These are phyloP conservation scores for Leccinum fibrillosum DNA, from an alignment of 768 basidiomycete species.

Conservation along the genomic window DNA sequence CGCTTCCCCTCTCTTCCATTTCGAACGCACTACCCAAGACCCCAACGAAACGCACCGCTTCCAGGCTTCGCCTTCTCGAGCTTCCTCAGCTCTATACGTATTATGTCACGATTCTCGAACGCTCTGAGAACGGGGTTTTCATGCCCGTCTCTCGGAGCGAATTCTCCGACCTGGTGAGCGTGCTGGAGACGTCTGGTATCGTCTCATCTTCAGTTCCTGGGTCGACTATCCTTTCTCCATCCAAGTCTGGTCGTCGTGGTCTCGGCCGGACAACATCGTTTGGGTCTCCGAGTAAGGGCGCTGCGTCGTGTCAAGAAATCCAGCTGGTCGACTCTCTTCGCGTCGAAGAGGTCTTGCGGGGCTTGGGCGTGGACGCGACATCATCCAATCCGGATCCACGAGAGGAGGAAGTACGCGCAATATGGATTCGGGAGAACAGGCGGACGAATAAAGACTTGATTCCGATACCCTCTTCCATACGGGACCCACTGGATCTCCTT, in stretches of 20 bases:
- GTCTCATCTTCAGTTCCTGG: constrained; percentile 38
- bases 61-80: constrained; percentile 46
- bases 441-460: constrained; percentile 37
- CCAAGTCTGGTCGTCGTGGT: constrained; percentile 47
- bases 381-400: constrained; percentile 31
- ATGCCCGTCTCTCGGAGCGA: constrained; percentile 70
- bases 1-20: constrained; percentile 48
- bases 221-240: constrained; percentile 34
- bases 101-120: constrained; percentile 57
- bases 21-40: constrained; percentile 31
- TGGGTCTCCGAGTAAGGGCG: constrained; percentile 29
- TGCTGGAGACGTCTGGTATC: constrained; percentile 74
- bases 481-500: constrained; percentile 17
- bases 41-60: constrained; percentile 52
- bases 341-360: constrained; percentile 66
- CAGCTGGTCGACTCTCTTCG: constrained; percentile 60
- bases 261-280: constrained; percentile 63
- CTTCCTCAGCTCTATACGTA: constrained; percentile 60
- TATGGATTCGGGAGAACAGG: constrained; percentile 41
- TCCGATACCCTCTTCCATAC: constrained; percentile 11
- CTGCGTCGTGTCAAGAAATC: constrained; percentile 40
- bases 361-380: constrained; percentile 43
- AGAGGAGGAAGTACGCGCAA: constrained; percentile 42
- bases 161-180: constrained; percentile 65
- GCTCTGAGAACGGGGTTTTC: constrained; percentile 50